phyloP scores from a whole-genome alignment of 768 basidiomycete species.

The Phanerodontia chrysosporium region DNA sequence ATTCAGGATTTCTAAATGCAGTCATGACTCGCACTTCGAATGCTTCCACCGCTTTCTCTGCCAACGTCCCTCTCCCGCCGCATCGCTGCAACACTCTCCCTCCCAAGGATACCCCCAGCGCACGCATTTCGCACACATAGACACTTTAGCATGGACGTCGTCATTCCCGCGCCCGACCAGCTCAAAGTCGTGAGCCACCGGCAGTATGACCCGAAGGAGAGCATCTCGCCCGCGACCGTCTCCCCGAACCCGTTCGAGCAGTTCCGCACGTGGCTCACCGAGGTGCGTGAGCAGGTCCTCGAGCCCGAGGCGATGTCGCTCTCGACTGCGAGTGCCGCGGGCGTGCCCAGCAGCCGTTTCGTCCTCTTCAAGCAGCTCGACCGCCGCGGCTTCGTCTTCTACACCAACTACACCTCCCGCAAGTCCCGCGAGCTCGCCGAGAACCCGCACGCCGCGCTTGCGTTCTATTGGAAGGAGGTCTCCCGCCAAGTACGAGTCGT shows the following conservation, averaged over 20 bases:
- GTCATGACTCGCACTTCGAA: not conserved
- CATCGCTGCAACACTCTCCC: not conserved
- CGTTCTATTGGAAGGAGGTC: constrained; percentile 90
- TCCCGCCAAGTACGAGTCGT: constrained; percentile 78
- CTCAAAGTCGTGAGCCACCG: constrained; percentile 67
- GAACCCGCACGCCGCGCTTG: constrained; percentile 78
- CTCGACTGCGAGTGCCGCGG: constrained; percentile 64
- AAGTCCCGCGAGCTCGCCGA: constrained; percentile 78
- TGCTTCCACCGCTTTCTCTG: not conserved
- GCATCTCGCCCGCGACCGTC: constrained; percentile 60
- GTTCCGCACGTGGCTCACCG: constrained; percentile 84
- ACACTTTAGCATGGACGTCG: constrained; percentile 32
- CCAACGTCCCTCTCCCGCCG: not conserved
- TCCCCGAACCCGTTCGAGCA: constrained; percentile 71
- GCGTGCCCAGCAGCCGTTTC: constrained; percentile 83
- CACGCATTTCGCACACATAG: not conserved
- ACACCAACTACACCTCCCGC: constrained; percentile 93
- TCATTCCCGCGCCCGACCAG: constrained; percentile 48
- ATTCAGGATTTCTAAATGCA: not conserved
- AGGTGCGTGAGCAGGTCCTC: constrained; percentile 55
- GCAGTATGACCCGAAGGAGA: constrained; percentile 71
- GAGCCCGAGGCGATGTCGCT: constrained; percentile 92
- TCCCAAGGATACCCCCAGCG: not conserved
- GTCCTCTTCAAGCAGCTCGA: constrained; percentile 93
- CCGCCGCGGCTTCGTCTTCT: constrained; percentile 87